Evolutionary conservation across 768 basidiomycete genomes (phyloP), one percentile per base, ranked within the genome.

Genomic region (Tephrocybe sp.): DNA sequence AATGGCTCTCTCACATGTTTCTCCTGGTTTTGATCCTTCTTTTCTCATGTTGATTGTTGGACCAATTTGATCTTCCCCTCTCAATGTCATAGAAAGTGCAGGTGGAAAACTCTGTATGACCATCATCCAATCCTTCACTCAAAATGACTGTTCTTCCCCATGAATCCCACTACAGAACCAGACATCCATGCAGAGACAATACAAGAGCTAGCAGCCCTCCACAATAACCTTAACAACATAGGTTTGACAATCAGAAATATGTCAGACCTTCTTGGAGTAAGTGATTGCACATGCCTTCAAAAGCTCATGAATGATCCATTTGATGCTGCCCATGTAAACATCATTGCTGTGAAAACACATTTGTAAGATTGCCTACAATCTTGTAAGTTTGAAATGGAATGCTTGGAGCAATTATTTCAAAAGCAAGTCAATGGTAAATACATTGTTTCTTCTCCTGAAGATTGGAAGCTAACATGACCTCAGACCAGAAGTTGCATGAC

Each of bases 311-410:
- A 50, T 3, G 49, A 43, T 41, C 44, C 43, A 37, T 55, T 38
- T 48, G 42, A 38, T 42, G 20, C 14, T 20, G 41, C 37, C 52
- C 57, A 54, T 0, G 51, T 67, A 51, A 62, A 65, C 54, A 62
- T 62, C 2, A 43, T 39, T 4, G 62, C 60, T 6, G 15, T 66
- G n/a, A 70, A 70, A 48, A 41, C 46, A 8, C 37, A 59, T 3
- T 48, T 68, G 1, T 55, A 56, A 0, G 57, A 66, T 18, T 38
- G 42, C 2, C 44, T 68, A 3, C 50, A 56, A 3, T 42, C 58
- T 15, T 43, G 57, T 2, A 70, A 68, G 50, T 70, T 66, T 59
- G 66, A 68, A 50, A 21, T 63, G 24, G 62, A 67, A 5, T 36
- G 51, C 10, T 26, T 65, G 0, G 57, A 68, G 49, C 38, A 59